These are phyloP conservation scores for Dispira simplex DNA, from an alignment of 192 early-diverging fungal genomes.

Conservation along the genomic window DNA sequence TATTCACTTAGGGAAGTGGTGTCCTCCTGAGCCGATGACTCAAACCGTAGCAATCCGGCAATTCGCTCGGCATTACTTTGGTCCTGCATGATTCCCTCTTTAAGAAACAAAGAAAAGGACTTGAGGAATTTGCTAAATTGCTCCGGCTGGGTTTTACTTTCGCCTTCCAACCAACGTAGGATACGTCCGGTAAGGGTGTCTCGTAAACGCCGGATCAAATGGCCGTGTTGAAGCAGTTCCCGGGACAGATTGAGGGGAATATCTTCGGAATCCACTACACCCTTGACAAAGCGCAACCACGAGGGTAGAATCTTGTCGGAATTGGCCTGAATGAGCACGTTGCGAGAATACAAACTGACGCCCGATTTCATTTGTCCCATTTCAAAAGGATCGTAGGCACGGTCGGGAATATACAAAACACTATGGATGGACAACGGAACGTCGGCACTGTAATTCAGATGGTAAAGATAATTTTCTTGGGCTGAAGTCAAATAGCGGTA, in stretches of 20 bases:
- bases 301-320: slow-evolving; percentile 53
- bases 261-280: slow-evolving; percentile 71
- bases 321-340: slow-evolving; percentile 48
- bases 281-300: slow-evolving; percentile 65
- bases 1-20: slow-evolving; percentile 56
- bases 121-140: slow-evolving; percentile 40
- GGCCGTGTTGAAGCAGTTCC: slow-evolving; percentile 61
- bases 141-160: slow-evolving; percentile 28
- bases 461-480: slow-evolving; percentile 37
- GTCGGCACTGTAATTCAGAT: slow-evolving; percentile 43
- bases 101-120: slow-evolving; percentile 50
- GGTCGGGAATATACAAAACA: slow-evolving; percentile 41
- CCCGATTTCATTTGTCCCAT: slow-evolving; percentile 36
- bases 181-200: slow-evolving; percentile 35
- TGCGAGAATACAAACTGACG: slow-evolving; percentile 44
- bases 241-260: slow-evolving; percentile 74
- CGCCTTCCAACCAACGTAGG: slow-evolving; percentile 35
- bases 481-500: slow-evolving; percentile 44
- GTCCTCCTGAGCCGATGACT: slow-evolving; percentile 23
- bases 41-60: slow-evolving; percentile 43
- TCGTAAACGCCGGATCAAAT: slow-evolving; percentile 35
- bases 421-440: slow-evolving; percentile 38
- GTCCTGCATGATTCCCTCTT: slow-evolving; percentile 65
- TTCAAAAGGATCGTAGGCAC: slow-evolving; percentile 37
- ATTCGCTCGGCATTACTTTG: slow-evolving; percentile 31